phyloP scores from a whole-genome alignment of 805 yeast species.

The Metschnikowia kofuensis region DNA sequence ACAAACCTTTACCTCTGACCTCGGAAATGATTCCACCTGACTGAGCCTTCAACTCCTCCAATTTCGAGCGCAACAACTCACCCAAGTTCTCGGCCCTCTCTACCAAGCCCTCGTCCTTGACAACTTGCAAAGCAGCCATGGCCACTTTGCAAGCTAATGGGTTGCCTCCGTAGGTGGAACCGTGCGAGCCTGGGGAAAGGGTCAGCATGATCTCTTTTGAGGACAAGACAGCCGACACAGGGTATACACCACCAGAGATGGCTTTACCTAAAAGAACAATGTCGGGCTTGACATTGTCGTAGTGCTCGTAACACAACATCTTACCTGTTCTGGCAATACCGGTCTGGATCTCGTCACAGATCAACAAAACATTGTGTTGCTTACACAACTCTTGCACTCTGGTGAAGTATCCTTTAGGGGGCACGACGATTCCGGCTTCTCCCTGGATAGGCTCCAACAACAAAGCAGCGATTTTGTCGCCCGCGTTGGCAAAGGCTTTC shows the following conservation, averaged over 20 bases:
- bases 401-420: slow-evolving; percentile 76
- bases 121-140: slow-evolving; percentile 88
- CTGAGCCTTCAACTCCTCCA: slow-evolving; percentile 49
- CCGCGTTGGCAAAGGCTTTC: slow-evolving; percentile 74
- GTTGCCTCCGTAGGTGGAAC: slow-evolving; percentile 97
- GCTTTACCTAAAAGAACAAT: slow-evolving; percentile 90
- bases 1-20: slow-evolving; percentile 81
- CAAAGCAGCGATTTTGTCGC: slow-evolving; percentile 87
- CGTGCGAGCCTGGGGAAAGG: slow-evolving; percentile 93
- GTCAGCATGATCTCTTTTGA: slow-evolving; percentile 87
- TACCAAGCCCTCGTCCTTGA: slow-evolving; percentile 80
- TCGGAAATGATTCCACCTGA: slow-evolving; percentile 54
- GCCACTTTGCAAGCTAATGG: slow-evolving; percentile 93
- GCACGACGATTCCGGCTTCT: slow-evolving; percentile 97
- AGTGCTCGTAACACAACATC: slow-evolving; percentile 88
- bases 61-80: slow-evolving; percentile 57
- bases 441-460: slow-evolving; percentile 96
- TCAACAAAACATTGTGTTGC: slow-evolving; percentile 80
- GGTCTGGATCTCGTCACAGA: slow-evolving; percentile 96
- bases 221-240: slow-evolving; percentile 88
- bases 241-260: slow-evolving; percentile 89
- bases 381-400: slow-evolving; percentile 72
- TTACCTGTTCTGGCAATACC: slow-evolving; percentile 98
- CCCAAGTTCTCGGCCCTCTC: slow-evolving; percentile 77
- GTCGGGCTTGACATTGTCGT: slow-evolving; percentile 77